Conservation (phyloP, 2,329 filamentous ascomycete genomes). For the Aspergillus sp. region DNA sequence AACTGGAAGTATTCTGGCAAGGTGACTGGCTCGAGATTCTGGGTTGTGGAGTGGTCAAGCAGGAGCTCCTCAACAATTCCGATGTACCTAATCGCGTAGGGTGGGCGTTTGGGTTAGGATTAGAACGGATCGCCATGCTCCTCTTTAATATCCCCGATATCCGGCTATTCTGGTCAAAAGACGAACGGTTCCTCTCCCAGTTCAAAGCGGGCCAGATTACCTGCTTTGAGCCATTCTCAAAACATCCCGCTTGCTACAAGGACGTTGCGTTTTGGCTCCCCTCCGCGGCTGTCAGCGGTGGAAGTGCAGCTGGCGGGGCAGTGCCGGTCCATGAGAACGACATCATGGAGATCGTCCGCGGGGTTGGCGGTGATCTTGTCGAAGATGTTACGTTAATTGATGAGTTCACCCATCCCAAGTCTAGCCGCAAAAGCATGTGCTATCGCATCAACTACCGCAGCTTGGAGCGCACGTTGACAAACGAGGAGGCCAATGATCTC, state of each 20-base stretch:
- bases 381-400: constrained; percentile 86
- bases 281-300: constrained; percentile 38
- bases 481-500: constrained; percentile 72
- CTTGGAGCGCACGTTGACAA: constrained; percentile 85
- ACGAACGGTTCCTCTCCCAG: constrained; percentile 81
- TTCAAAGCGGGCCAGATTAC: constrained; percentile 61
- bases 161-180: constrained; percentile 89
- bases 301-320: constrained; percentile 39
- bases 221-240: constrained; percentile 84
- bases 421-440: constrained; percentile 77
- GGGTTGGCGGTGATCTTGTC: constrained; percentile 75
- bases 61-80: constrained; percentile 76
- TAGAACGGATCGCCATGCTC: constrained; percentile 96
- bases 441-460: constrained; percentile 94
- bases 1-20: constrained; percentile 91
- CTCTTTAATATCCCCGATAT: constrained; percentile 96
- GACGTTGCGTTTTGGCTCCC: constrained; percentile 93
- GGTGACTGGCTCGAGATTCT: constrained; percentile 95
- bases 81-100: constrained; percentile 73
- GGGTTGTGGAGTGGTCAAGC: constrained; percentile 86
- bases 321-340: constrained; percentile 85
- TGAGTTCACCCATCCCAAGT: constrained; percentile 85
- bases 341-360: constrained; percentile 90
- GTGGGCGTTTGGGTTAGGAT: constrained; percentile 93
- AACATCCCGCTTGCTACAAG: constrained; percentile 83